Evolutionary conservation across 768 basidiomycete genomes (phyloP).

Genomic region (Leucocoprinus leucothites): DNA sequence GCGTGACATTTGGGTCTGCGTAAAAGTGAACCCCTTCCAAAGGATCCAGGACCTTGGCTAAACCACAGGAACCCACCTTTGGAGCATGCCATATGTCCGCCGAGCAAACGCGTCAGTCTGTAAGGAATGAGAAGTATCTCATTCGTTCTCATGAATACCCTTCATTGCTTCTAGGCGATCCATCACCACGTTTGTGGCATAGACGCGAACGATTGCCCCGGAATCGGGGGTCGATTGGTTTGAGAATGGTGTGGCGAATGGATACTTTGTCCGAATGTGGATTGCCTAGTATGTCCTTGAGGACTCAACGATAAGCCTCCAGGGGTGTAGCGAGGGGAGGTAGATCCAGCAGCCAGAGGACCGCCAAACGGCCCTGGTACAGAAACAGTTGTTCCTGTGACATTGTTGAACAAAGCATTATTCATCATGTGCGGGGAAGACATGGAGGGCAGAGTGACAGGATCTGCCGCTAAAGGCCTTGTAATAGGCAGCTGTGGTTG

Average conservation of each 20-base stretch:
- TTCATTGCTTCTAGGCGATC: background rate
- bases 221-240: background rate
- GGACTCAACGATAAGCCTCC: background rate
- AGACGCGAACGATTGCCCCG: conserved; percentile 9
- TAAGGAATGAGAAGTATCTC: background rate
- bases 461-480: background rate
- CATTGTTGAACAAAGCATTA: background rate
- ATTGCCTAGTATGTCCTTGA: conserved; percentile 4
- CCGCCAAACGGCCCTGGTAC: conserved; percentile 1
- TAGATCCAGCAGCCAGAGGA: background rate
- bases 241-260: conserved; percentile 5
- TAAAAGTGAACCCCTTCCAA: background rate
- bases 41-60: background rate
- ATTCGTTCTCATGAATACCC: background rate
- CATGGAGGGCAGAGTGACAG: background rate
- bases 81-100: background rate
- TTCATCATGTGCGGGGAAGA: background rate
- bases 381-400: background rate
- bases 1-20: background rate
- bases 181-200: conserved; percentile 7
- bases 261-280: background rate
- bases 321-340: background rate
- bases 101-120: background rate
- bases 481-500: conserved; percentile 1
- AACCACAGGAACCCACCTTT: background rate